Conservation (phyloP, 495 filamentous ascomycete species). For the Margaritispora aquatica region DNA sequence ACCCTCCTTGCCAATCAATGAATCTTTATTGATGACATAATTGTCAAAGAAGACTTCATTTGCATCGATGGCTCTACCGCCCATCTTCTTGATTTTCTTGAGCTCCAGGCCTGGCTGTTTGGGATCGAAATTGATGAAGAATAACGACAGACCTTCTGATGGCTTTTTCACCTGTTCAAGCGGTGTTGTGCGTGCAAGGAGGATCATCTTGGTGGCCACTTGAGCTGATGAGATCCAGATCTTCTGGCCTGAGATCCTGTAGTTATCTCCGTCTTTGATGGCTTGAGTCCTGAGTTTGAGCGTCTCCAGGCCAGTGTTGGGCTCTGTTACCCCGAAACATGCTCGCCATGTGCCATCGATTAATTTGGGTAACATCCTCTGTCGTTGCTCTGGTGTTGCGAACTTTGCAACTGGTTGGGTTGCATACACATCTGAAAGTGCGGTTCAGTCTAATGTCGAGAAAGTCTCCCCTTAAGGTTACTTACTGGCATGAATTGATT, state of each 20-base stretch:
- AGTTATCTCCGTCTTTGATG: slow-evolving; percentile 41
- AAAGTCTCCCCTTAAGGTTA: slow-evolving; percentile 18
- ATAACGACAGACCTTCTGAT: slow-evolving; percentile 65
- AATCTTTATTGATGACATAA: slow-evolving; percentile 53
- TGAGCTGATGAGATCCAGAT: slow-evolving; percentile 82
- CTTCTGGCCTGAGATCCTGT: slow-evolving; percentile 66
- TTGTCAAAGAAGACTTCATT: slow-evolving; percentile 82
- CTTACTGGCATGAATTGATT: slow-evolving; percentile 61
- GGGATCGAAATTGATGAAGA: slow-evolving; percentile 68
- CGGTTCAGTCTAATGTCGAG: not conserved
- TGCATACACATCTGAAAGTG: slow-evolving; percentile 53
- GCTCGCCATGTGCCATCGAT: slow-evolving; percentile 62
- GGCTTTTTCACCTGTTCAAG: slow-evolving; percentile 58
- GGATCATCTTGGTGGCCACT: slow-evolving; percentile 69
- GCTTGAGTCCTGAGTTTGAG: slow-evolving; percentile 59
- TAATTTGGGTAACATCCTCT: slow-evolving; percentile 58
- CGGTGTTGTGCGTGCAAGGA: slow-evolving; percentile 68
- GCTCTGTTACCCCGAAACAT: slow-evolving; percentile 67
- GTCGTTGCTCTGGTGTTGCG: slow-evolving; percentile 52
- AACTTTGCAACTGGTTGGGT: slow-evolving; percentile 72
- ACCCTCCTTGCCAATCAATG: slow-evolving; percentile 61
- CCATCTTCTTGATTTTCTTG: slow-evolving; percentile 75
- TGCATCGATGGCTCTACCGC: slow-evolving; percentile 69
- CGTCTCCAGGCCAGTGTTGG: slow-evolving; percentile 70
- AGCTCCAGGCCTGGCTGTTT: slow-evolving; percentile 51